A percentile compares a stretch with the other conserved stretches of the same genome.
phyloP scores from a whole-genome alignment of 2,329 filamentous ascomycete species.

The Septoria linicola region DNA sequence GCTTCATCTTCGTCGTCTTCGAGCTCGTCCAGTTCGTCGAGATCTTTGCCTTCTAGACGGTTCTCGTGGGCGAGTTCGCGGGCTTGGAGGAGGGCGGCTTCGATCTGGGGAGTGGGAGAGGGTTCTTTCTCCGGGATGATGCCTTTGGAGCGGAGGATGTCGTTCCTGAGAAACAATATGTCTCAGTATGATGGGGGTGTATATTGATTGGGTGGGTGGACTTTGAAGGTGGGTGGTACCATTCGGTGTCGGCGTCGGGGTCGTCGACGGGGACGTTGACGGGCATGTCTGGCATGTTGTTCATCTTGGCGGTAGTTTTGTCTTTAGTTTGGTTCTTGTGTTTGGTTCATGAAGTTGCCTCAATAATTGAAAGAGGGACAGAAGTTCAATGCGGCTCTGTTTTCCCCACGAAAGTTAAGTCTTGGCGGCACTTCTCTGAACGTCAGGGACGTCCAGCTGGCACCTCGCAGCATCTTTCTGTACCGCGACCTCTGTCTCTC shows the following conservation, averaged over 20 bases:
- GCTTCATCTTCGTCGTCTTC: conserved; percentile 95
- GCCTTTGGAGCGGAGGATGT: conserved; percentile 94
- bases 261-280: conserved; percentile 85
- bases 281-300: conserved; percentile 49
- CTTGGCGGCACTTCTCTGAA: too few species aligned
- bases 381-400: too few species aligned
- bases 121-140: conserved; percentile 97
- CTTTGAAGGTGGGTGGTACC: conserved; percentile 52
- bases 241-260: conserved; percentile 97
- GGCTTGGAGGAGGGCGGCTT: conserved; percentile 87
- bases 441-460: too few species aligned
- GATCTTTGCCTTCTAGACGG: conserved; percentile 85
- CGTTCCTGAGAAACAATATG: conserved; percentile 70
- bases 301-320: conserved; percentile 20
- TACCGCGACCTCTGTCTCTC: background rate
- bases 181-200: conserved; percentile 22
- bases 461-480: too few species aligned
- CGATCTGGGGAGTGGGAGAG: conserved; percentile 91
- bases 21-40: conserved; percentile 88
- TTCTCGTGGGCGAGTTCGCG: conserved; percentile 85
- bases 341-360: background rate
- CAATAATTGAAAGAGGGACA: background rate
- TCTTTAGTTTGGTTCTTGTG: background rate
- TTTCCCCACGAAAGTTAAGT: background rate
- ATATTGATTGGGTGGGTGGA: conserved; percentile 9